Conservation (phyloP, 1,284 basidiomycete species). For the Hemileia vastatrix region DNA sequence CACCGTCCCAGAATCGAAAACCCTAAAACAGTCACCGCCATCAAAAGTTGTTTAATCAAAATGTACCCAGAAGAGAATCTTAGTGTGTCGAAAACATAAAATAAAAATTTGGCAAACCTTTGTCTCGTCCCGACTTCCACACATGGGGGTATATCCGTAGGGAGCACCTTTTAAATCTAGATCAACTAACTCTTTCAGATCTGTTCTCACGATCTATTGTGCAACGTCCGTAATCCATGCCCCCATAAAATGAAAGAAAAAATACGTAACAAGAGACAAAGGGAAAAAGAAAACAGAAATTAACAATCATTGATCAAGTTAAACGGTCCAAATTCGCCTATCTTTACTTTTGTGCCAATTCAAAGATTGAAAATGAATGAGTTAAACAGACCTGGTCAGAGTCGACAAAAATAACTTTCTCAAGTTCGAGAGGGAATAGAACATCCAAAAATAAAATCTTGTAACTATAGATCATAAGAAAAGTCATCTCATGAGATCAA, state of each 20-base stretch:
- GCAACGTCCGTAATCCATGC: conserved; percentile 52
- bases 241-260: neutral
- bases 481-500: too few species aligned
- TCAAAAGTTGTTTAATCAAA: too few species aligned
- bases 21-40: too few species aligned
- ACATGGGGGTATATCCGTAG: conserved; percentile 95
- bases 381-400: conserved; percentile 52
- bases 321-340: too few species aligned
- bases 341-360: too few species aligned
- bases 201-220: conserved; percentile 90
- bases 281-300: too few species aligned
- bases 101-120: conserved; percentile 96
- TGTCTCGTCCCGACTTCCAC: conserved; percentile 78
- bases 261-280: too few species aligned
- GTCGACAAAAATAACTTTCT: conserved; percentile 97
- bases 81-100: conserved; percentile 77
- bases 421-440: conserved; percentile 92
- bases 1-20: conserved; percentile 40
- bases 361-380: neutral
- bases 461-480: conserved; percentile 53
- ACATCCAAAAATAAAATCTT: conserved; percentile 99
- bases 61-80: too few species aligned
- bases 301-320: too few species aligned
- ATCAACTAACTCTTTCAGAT: conserved; percentile 83
- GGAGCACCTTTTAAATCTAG: conserved; percentile 81